Evolutionary conservation across 495 filamentous ascomycete genomes (phyloP), one percentile per base, ranked within the genome.

Genomic region (Bryoglossum gracile): DNA sequence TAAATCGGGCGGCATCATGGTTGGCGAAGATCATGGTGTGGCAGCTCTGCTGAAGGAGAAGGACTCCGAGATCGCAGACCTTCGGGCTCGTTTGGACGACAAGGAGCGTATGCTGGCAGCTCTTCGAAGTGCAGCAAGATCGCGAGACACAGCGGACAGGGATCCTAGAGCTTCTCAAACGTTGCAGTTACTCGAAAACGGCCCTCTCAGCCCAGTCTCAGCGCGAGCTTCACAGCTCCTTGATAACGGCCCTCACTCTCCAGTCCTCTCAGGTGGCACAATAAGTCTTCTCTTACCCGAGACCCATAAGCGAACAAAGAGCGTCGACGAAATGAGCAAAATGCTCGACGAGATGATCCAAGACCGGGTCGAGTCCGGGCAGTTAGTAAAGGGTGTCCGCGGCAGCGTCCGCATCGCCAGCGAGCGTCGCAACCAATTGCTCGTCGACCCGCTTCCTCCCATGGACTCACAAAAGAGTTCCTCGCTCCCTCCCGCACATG

Each of bases 301-400:
- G 8, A 59, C 69, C 18, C 65, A 68, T 22, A 76, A 72, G 46
- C 75, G 80, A 49, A 56, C 76, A 22, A 82, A 77, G 70, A 84
- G 85, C 49, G 81, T 90, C 37, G 87, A 92, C 54, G 88, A 94
- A 63, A 86, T 94, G 75, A 92, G 85, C 45, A 75, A 80, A 38
- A 87, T 95, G 67, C 75, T 95, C 24, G 89, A 95, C 54, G 86
- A 92, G 64, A 95, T 95, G 89, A 92, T 95, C 50, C 85, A 87
- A 63, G 83, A 88, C 59, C 80, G 84, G 17, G 84, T 90, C 42
- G 84, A 89, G 53, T 73, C 71, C 23, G 84, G 83, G 13, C 74
- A 82, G 39, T 55, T 83, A 34, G 68, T 83, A 22, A 76, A 82
- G 46, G 73, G 78, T 35, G 64, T 65, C 25, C 70, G 78, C 43